Evolutionary conservation across 2,329 filamentous ascomycete genomes (phyloP).

Genomic region (Epichloe elymi): DNA sequence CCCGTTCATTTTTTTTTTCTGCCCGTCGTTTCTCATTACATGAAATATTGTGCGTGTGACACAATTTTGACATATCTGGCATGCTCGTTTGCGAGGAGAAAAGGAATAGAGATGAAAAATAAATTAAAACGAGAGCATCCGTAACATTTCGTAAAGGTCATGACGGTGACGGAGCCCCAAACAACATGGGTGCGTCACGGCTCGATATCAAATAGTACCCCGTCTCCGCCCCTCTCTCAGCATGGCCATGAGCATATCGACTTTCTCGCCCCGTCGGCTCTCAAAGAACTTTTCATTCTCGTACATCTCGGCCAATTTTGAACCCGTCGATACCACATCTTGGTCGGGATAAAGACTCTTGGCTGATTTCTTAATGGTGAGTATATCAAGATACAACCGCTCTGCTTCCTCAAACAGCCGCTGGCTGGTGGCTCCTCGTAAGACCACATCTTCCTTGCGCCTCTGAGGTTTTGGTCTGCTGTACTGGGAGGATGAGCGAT

Average conservation of each 20-base stretch:
- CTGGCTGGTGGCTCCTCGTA: conserved; percentile 6
- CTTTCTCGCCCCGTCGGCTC: conserved; percentile 9
- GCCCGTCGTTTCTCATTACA: no score
- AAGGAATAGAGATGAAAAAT: no score
- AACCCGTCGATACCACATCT: conserved; percentile 11
- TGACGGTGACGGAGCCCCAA: not conserved
- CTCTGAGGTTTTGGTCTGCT: conserved; percentile 1
- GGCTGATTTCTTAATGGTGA: conserved; percentile 12
- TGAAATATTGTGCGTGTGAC: no score
- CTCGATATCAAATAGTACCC: conserved; percentile 4
- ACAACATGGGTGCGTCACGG: not conserved
- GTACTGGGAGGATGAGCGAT: not conserved
- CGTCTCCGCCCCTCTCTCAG: conserved; percentile 8
- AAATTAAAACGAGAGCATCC: not conserved
- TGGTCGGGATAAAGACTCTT: conserved; percentile 12
- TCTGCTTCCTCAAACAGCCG: conserved; percentile 13
- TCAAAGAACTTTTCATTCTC: conserved; percentile 15
- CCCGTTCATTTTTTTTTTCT: no score
- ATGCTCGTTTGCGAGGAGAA: no score
- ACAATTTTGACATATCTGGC: no score
- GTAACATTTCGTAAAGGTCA: not conserved
- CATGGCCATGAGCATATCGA: conserved; percentile 1
- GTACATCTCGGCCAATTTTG: conserved; percentile 16
- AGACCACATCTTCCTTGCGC: conserved; percentile 3
- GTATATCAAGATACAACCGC: conserved; percentile 13